Conservation (phyloP, 2,329 filamentous ascomycete genomes). For the Pseudogymnoascus sp. region DNA sequence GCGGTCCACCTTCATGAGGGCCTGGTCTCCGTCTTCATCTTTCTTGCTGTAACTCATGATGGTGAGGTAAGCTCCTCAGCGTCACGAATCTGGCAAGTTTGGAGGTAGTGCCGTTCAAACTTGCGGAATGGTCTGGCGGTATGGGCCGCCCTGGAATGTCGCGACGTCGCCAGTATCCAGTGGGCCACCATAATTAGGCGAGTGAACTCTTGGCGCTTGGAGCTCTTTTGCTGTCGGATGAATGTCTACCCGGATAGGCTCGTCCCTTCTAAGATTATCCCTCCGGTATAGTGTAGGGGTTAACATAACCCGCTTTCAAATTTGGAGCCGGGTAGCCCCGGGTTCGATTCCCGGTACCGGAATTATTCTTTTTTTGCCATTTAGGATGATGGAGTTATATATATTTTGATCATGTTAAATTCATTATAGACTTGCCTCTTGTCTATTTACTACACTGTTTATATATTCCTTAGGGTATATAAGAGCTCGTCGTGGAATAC, state of each 20-base stretch:
- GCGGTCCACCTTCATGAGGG: slow-evolving; percentile 93
- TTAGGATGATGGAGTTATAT: neutral
- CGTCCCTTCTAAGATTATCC: neutral
- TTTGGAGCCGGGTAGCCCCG: slow-evolving; percentile 10
- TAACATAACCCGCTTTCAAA: slow-evolving; percentile 13
- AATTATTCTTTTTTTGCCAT: slow-evolving; percentile 9
- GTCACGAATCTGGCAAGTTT: slow-evolving; percentile 24
- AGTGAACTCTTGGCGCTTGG: neutral
- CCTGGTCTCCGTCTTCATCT: slow-evolving; percentile 92
- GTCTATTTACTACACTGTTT: neutral
- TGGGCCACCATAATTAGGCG: neutral
- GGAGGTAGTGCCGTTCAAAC: neutral
- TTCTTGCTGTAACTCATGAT: slow-evolving; percentile 97
- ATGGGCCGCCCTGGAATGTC: slow-evolving; percentile 1
- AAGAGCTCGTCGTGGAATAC: neutral
- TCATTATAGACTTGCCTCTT: neutral
- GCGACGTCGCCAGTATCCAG: slow-evolving; percentile 3
- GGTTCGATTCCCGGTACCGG: slow-evolving; percentile 14
- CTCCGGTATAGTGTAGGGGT: slow-evolving; percentile 13
- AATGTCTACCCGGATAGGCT: neutral
- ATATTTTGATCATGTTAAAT: neutral
- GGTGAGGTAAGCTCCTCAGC: slow-evolving; percentile 26
- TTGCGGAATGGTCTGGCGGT: neutral
- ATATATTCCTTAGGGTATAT: neutral
- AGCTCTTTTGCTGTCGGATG: neutral